phyloP scores from a whole-genome alignment of 176 grass and related monocot genomes.

The Thinopyrum elongatum region DNA sequence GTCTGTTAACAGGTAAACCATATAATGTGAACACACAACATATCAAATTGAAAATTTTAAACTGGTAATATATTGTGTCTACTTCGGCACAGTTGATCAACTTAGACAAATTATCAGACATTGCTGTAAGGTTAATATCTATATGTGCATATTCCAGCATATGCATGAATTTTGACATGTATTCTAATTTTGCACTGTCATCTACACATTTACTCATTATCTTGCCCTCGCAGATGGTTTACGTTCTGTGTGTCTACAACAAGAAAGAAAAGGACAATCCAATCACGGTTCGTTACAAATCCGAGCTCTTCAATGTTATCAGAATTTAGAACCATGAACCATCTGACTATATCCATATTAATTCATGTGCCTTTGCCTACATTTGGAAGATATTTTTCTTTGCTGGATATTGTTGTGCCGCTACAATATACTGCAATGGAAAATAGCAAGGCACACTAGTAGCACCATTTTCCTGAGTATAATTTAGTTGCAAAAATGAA shows the following conservation, averaged over 20 bases:
- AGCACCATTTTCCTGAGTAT: background rate
- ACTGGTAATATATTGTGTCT: constrained; percentile 6
- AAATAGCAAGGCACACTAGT: background rate
- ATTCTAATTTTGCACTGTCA: background rate
- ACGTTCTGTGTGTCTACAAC: constrained; percentile 92
- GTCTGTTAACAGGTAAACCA: background rate
- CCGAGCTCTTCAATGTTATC: background rate
- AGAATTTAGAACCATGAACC: background rate
- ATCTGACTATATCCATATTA: background rate
- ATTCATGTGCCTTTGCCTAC: constrained; percentile 4
- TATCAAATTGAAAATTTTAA: background rate
- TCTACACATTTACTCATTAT: constrained; percentile 19
- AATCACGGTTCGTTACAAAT: constrained; percentile 63
- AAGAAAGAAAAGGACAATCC: constrained; percentile 86
- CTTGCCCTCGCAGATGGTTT: constrained; percentile 61
- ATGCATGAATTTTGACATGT: constrained; percentile 12
- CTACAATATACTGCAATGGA: constrained; percentile 13
- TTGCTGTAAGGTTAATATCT: background rate
- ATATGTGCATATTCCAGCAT: background rate
- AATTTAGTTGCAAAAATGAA: background rate
- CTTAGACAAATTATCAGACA: background rate
- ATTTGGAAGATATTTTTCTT: background rate
- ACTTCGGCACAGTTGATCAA: background rate
- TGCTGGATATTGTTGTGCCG: background rate
- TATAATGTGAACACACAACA: background rate